Evolutionary conservation across 1,284 basidiomycete genomes (phyloP).

Genomic region (Ceratobasidium theobromae): DNA sequence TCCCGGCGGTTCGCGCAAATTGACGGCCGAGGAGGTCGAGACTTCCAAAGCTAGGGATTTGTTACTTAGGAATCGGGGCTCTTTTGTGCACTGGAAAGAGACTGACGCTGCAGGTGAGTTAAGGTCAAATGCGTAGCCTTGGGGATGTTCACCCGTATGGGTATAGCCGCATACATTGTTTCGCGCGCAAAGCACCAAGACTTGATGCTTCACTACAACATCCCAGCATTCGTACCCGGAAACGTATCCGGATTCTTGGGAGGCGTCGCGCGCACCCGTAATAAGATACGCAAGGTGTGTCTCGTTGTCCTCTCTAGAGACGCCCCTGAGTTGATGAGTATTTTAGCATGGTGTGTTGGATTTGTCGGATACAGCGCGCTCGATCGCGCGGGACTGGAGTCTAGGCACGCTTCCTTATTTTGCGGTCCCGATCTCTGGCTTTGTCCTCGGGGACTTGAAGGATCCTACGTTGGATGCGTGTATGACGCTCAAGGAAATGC

Average conservation of each 20-base stretch:
- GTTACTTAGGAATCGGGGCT: conserved; percentile 76
- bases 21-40: conserved; percentile 44
- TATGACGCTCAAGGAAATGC: conserved; percentile 37
- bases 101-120: conserved; percentile 70
- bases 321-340: conserved; percentile 32
- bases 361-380: conserved; percentile 75
- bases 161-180: conserved; percentile 72
- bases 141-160: no score
- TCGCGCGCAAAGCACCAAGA: conserved; percentile 74
- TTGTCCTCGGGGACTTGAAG: conserved; percentile 39
- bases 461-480: conserved; percentile 24
- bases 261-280: conserved; percentile 76
- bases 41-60: conserved; percentile 64
- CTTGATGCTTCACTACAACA: conserved; percentile 83
- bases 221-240: conserved; percentile 79
- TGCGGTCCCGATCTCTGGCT: conserved; percentile 56
- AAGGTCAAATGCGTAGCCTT: no score
- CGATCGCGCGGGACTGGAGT: conserved; percentile 89
- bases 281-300: conserved; percentile 78
- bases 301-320: neutral
- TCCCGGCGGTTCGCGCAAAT: conserved; percentile 45
- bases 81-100: conserved; percentile 88
- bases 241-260: conserved; percentile 78
- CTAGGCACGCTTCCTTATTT: conserved; percentile 79
- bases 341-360: conserved; percentile 80